Evolutionary conservation across 345 rosid species (phyloP).

Genomic region (Aethionema arabicum): DNA sequence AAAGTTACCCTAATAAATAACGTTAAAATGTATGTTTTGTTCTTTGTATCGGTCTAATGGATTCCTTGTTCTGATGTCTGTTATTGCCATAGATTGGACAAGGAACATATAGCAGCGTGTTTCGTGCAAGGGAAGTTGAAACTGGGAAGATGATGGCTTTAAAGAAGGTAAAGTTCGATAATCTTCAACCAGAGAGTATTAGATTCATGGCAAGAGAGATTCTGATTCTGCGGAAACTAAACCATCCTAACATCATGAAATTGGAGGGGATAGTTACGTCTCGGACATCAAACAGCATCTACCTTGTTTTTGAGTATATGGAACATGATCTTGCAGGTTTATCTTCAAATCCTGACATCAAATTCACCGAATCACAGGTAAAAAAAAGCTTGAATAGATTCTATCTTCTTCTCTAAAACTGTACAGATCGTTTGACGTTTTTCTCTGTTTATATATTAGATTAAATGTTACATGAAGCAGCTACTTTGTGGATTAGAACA

Average conservation of each 20-base stretch:
- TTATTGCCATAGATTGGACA: slow-evolving; percentile 66
- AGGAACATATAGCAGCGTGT: slow-evolving; percentile 86
- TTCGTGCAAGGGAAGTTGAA: slow-evolving; percentile 67
- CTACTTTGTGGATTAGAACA: slow-evolving; percentile 65
- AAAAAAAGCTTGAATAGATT: not conserved
- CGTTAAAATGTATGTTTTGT: not conserved
- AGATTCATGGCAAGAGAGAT: slow-evolving; percentile 84
- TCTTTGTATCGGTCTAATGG: not conserved
- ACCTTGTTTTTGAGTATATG: slow-evolving; percentile 84
- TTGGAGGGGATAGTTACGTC: slow-evolving; percentile 74
- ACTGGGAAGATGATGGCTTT: slow-evolving; percentile 69
- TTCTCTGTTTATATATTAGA: slow-evolving; percentile 34
- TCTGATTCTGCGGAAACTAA: slow-evolving; percentile 65
- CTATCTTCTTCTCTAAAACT: not conserved
- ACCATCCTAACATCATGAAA: slow-evolving; percentile 74
- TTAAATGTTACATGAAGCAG: slow-evolving; percentile 83
- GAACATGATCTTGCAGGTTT: slow-evolving; percentile 83
- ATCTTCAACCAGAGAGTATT: slow-evolving; percentile 70
- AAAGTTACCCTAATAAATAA: not conserved
- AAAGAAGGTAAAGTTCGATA: slow-evolving; percentile 77
- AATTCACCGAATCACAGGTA: slow-evolving; percentile 66
- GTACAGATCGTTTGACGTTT: not conserved
- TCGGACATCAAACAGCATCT: slow-evolving; percentile 52
- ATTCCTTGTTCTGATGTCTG: not conserved
- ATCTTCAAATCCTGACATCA: slow-evolving; percentile 53